phyloP scores from a whole-genome alignment of 805 yeast genomes.

The Candida hungchunana region DNA sequence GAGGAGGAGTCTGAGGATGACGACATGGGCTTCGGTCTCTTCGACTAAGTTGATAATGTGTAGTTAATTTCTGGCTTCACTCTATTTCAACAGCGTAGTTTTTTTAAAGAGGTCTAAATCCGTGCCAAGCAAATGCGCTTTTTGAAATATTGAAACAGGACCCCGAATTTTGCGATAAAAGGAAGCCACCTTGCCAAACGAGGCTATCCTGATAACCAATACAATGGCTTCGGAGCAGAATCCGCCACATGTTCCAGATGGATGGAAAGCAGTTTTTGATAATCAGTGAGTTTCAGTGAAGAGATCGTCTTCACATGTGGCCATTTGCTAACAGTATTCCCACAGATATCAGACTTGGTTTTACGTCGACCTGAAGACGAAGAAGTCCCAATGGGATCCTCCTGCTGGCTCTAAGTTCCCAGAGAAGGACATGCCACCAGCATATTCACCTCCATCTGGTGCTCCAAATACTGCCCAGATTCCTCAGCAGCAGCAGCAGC shows the following conservation, averaged over 20 bases:
- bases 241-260: slow-evolving; percentile 54
- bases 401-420: slow-evolving; percentile 57
- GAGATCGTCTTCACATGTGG: no score
- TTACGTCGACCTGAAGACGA: slow-evolving; percentile 69
- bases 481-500: slow-evolving; percentile 12
- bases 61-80: slow-evolving; percentile 10
- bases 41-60: slow-evolving; percentile 63
- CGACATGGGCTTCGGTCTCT: slow-evolving; percentile 99
- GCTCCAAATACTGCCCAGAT: slow-evolving; percentile 8
- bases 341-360: slow-evolving; percentile 60
- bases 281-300: slow-evolving; percentile 33
- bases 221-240: slow-evolving; percentile 6
- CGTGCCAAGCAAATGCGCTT: no score
- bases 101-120: no score
- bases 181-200: no score
- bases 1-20: slow-evolving; percentile 64
- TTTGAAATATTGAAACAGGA: no score
- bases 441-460: slow-evolving; percentile 20
- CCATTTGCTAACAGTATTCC: background rate
- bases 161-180: no score
- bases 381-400: slow-evolving; percentile 87
- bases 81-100: no score
- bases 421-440: slow-evolving; percentile 38
- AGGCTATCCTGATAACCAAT: background rate
- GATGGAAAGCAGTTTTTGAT: slow-evolving; percentile 75